Conservation (phyloP, 2,329 filamentous ascomycete genomes). For the Trichoderma koningiopsis region DNA sequence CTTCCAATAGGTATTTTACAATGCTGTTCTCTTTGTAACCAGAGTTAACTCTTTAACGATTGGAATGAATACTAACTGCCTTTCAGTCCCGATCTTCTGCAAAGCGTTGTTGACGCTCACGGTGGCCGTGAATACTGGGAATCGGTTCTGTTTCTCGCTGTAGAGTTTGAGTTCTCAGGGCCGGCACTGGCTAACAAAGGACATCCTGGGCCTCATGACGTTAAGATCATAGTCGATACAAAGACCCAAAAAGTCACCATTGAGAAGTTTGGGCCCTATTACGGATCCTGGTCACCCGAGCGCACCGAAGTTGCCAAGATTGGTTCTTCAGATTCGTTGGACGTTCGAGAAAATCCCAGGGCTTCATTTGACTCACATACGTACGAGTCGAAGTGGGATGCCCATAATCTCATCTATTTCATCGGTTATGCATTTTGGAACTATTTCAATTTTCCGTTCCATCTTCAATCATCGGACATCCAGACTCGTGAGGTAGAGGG, state of each 20-base stretch:
- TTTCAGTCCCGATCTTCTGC: not conserved
- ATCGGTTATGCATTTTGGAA: slow-evolving; percentile 7
- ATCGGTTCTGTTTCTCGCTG: not conserved
- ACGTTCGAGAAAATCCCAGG: not conserved
- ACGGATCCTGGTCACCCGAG: not conserved
- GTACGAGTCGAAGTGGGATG: not conserved
- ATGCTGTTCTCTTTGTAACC: too few relatives aligned
- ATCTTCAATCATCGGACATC: not conserved
- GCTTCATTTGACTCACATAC: not conserved
- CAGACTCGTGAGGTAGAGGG: not conserved
- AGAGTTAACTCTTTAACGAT: not conserved
- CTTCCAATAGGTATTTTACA: not conserved
- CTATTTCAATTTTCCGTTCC: slow-evolving; percentile 9
- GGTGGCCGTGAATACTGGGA: slow-evolving; percentile 7
- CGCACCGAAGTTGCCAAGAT: not conserved
- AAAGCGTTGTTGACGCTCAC: slow-evolving; percentile 7
- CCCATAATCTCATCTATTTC: not conserved
- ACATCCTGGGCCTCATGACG: not conserved
- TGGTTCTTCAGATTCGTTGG: not conserved
- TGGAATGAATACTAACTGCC: not conserved
- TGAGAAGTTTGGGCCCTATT: not conserved
- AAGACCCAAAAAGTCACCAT: not conserved
- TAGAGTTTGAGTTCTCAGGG: not conserved
- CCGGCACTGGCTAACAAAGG: not conserved
- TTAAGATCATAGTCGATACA: not conserved